A percentile compares a stretch with the other conserved stretches of the same genome.
Conservation (phyloP, 192 early-diverging fungal genomes). For the Tieghemiomyces parasiticus region DNA sequence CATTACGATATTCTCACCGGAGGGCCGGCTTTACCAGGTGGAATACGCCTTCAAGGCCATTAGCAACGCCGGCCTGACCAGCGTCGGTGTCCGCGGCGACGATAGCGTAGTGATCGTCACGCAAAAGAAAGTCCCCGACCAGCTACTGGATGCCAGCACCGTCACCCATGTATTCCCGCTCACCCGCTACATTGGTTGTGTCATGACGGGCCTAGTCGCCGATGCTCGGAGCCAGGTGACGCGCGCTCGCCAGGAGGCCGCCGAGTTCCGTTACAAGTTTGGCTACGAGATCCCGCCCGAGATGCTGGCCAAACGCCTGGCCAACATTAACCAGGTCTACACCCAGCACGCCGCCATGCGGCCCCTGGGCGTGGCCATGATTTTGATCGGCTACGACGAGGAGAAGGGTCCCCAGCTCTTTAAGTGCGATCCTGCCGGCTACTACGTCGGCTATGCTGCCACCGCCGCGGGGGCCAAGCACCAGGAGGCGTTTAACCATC, state of each 20-base stretch:
- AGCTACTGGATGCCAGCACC: conserved; percentile 84
- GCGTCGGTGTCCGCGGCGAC: conserved; percentile 89
- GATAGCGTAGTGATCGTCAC: conserved; percentile 90
- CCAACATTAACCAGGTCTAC: conserved; percentile 98
- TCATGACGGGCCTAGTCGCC: conserved; percentile 91
- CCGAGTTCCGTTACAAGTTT: conserved; percentile 97
- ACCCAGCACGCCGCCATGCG: conserved; percentile 99
- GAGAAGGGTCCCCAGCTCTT: conserved; percentile 95
- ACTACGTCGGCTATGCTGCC: conserved; percentile 94
- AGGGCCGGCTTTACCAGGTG: conserved; percentile 98
- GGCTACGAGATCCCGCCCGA: conserved; percentile 96
- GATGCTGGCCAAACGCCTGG: conserved; percentile 94
- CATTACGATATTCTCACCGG: conserved; percentile 99
- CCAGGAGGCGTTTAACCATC: conserved; percentile 79
- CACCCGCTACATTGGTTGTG: conserved; percentile 88
- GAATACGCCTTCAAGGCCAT: conserved; percentile 90
- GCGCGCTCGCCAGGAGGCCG: conserved; percentile 88
- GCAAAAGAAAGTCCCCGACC: conserved; percentile 95
- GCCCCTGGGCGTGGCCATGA: conserved; percentile 96
- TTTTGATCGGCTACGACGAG: conserved; percentile 89
- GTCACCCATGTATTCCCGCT: conserved; percentile 89
- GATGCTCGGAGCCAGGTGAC: conserved; percentile 89
- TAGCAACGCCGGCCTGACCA: conserved; percentile 87
- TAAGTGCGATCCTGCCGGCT: conserved; percentile 97
- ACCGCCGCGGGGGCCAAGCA: conserved; percentile 89